phyloP scores from a whole-genome alignment of 2,329 filamentous ascomycete species.

The Phialophora macrospora region DNA sequence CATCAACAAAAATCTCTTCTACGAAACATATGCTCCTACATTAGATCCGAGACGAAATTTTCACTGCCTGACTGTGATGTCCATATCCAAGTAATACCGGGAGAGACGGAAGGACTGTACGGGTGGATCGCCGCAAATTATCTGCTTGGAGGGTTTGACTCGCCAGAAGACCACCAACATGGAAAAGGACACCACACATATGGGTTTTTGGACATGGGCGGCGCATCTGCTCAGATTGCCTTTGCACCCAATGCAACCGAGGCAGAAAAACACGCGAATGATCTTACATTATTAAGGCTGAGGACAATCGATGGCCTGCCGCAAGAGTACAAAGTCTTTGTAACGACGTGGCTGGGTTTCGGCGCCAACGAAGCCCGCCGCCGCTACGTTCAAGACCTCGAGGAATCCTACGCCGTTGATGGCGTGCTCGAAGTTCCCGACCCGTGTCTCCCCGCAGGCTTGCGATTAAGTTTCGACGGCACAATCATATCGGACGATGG shows the following conservation, averaged over 20 bases:
- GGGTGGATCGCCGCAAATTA: conserved; percentile 99
- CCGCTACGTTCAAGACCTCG: conserved; percentile 78
- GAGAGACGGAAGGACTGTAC: conserved; percentile 93
- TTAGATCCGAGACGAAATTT: conserved; percentile 76
- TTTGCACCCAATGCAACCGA: conserved; percentile 95
- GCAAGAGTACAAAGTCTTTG: conserved; percentile 86
- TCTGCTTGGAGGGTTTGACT: conserved; percentile 85
- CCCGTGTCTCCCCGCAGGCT: conserved; percentile 81
- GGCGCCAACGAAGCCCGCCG: conserved; percentile 92
- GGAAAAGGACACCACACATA: conserved; percentile 92
- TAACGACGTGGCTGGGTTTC: conserved; percentile 95
- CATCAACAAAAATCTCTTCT: conserved; percentile 74
- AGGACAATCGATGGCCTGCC: conserved; percentile 78
- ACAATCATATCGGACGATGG: conserved; percentile 53
- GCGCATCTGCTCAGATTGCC: conserved; percentile 95
- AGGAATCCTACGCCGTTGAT: conserved; percentile 66
- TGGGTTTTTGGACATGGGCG: conserved; percentile 97
- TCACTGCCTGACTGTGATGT: conserved; percentile 84
- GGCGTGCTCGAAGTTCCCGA: conserved; percentile 75
- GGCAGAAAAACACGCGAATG: conserved; percentile 83
- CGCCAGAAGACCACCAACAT: conserved; percentile 71
- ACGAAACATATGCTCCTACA: conserved; percentile 79
- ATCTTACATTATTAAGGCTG: conserved; percentile 83
- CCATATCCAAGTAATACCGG: conserved; percentile 92
- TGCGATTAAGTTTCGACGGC: conserved; percentile 76